Conservation (phyloP, 1,139 yeast species). For the Yamadazyma atmosphaerica region DNA sequence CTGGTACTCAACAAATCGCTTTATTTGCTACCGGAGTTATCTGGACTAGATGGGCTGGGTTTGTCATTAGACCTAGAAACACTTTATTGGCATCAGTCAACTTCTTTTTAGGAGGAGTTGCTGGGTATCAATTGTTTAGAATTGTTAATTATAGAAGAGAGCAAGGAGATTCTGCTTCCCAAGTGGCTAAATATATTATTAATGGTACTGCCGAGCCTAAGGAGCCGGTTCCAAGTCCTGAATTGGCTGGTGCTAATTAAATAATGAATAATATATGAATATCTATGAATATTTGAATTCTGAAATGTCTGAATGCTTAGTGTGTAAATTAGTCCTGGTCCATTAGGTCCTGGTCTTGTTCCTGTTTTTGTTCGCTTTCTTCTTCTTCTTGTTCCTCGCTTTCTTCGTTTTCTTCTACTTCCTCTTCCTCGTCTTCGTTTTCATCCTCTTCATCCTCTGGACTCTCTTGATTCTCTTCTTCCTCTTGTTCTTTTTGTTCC, state of each 20-base stretch:
- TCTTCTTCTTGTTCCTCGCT: slow-evolving; percentile 9
- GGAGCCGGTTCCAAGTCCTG: slow-evolving; percentile 12
- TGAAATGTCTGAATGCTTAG: no score
- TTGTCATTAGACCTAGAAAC: slow-evolving; percentile 89
- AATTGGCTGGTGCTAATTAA: slow-evolving; percentile 13
- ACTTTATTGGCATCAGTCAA: slow-evolving; percentile 87
- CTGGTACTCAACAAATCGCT: slow-evolving; percentile 92
- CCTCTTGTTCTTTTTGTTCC: slow-evolving; percentile 1
- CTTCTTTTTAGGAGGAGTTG: slow-evolving; percentile 89
- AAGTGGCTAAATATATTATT: slow-evolving; percentile 59
- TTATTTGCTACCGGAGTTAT: slow-evolving; percentile 88
- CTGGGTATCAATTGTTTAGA: slow-evolving; percentile 79
- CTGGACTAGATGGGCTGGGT: slow-evolving; percentile 97
- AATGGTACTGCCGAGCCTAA: slow-evolving; percentile 39
- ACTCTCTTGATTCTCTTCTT: slow-evolving; percentile 13
- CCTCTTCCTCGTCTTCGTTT: slow-evolving; percentile 4
- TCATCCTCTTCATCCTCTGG: background rate
- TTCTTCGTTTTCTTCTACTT: slow-evolving; percentile 10
- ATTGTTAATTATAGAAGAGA: slow-evolving; percentile 61
- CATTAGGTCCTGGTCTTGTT: slow-evolving; percentile 11
- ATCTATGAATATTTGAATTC: no score
- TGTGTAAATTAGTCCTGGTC: no score
- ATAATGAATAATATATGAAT: background rate
- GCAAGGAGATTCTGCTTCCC: slow-evolving; percentile 48
- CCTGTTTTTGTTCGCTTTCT: slow-evolving; percentile 7